phyloP scores from a whole-genome alignment of 2,329 filamentous ascomycete genomes.

The Cordyceps tenuipes region DNA sequence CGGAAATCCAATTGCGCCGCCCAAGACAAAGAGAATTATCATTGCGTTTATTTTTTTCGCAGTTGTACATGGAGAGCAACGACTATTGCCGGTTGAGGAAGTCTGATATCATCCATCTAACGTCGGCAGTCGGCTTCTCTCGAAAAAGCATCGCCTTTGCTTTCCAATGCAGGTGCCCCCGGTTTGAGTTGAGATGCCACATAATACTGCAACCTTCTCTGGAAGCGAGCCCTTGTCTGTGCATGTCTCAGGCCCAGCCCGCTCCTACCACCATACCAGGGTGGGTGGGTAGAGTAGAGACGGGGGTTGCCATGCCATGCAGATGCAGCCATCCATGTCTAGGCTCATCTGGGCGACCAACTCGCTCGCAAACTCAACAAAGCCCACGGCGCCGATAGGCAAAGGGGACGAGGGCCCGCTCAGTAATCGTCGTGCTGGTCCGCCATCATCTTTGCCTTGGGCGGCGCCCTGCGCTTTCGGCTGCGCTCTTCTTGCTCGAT shows the following conservation, averaged over 20 bases:
- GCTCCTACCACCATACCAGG: neutral
- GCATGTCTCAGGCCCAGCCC: slow-evolving; percentile 9
- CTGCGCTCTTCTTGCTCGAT: slow-evolving; percentile 33
- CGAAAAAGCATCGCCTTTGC: neutral
- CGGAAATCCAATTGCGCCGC: slow-evolving; percentile 3
- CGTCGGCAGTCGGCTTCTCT: neutral
- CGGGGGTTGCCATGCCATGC: too few relatives aligned
- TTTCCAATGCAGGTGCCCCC: neutral
- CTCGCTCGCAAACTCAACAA: neutral
- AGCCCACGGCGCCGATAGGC: neutral
- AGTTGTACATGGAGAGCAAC: neutral
- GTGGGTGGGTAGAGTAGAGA: too few relatives aligned
- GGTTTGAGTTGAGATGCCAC: slow-evolving; percentile 2
- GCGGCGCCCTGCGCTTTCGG: slow-evolving; percentile 30
- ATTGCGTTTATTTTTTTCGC: neutral
- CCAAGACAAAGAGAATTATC: neutral
- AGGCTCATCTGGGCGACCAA: neutral
- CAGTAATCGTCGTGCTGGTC: slow-evolving; percentile 26
- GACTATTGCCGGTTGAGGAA: neutral
- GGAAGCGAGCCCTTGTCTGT: too few relatives aligned
- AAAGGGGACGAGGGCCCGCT: too few relatives aligned
- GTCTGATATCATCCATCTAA: neutral
- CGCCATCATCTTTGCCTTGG: slow-evolving; percentile 26
- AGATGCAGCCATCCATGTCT: too few relatives aligned
- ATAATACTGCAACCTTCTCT: too few relatives aligned